Evolutionary conservation across 2,329 filamentous ascomycete genomes (phyloP), one percentile per base, ranked within the genome.

Genomic region (Ciborinia camelliae): DNA sequence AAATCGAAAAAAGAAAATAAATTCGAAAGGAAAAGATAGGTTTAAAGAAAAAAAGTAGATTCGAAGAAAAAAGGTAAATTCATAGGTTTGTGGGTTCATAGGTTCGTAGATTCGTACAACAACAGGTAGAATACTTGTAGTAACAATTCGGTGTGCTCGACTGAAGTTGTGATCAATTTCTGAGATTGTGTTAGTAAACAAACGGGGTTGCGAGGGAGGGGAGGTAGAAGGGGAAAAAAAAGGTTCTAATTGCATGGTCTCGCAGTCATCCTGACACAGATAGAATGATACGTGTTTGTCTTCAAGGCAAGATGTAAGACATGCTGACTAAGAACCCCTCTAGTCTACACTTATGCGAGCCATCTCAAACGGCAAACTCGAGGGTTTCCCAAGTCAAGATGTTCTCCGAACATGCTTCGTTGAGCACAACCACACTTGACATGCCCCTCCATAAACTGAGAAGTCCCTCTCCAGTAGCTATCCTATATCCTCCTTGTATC

Each of bases 101-200:
- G n/a, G n/a, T n/a, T n/a, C n/a, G n/a, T n/a, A n/a, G n/a, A n/a
- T n/a, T n/a, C n/a, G n/a, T n/a, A n/a, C 94, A 26, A 99, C 92
- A 1, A 97, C 84, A 0, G 95, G 95, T 3, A 99, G 79, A 63
- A 99, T 97, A 75, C 88, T 96, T 1, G 90, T 89, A 0, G 95
- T 98, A 47, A 99, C 94, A 66, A 99, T 98, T 68, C 92, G 89
- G 77, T 99, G 95, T 37, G 95, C 93, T 74, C 91, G 92, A 79
- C 91, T 97, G 77, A 99, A 99, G 79, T 99, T 99, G 78, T 92
- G 90, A 76, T 99, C 95, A 79, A 99, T 99, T 81, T 99, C 95
- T 96, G 73, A 20, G 50, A 45, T 47, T 8, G 4, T 54, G 32
- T 70, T 61, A 66, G 64, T 67, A 54, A 67, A 65, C 43, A 28